Percentiles rank a stretch among this genome's conserved stretches.
These are phyloP conservation scores for Epichloe sp. DNA, from an alignment of 2,329 filamentous ascomycete genomes.

Conservation along the genomic window DNA sequence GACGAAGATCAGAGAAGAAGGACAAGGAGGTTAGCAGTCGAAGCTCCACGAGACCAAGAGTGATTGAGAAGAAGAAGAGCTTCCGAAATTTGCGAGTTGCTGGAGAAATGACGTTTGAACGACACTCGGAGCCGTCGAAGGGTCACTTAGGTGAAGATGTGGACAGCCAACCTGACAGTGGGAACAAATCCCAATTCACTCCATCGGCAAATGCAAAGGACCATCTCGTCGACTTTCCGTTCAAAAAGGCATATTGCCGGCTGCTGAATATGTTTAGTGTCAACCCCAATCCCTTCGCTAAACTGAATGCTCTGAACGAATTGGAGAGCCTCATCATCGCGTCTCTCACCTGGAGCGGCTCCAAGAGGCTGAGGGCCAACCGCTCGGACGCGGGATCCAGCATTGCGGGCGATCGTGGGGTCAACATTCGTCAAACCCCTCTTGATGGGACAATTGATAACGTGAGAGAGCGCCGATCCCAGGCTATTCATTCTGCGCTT, in stretches of 20 bases:
- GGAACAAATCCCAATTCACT: neutral
- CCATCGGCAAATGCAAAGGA: neutral
- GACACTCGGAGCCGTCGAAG: conserved; percentile 25
- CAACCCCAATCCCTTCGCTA: conserved; percentile 75
- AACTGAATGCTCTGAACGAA: conserved; percentile 72
- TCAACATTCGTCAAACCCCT: conserved; percentile 27
- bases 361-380: conserved; percentile 23
- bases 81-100: conserved; percentile 49
- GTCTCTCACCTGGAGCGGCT: conserved; percentile 37
- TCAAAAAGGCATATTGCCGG: conserved; percentile 64
- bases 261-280: conserved; percentile 78
- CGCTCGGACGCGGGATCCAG: conserved; percentile 24
- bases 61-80: conserved; percentile 54
- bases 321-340: conserved; percentile 71
- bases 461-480: conserved; percentile 53
- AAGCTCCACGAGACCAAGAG: conserved; percentile 34
- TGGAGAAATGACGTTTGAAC: conserved; percentile 26
- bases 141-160: conserved; percentile 28
- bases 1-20: conserved; percentile 27
- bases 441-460: conserved; percentile 59
- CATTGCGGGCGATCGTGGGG: conserved; percentile 19
- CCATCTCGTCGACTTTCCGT: conserved; percentile 51
- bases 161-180: conserved; percentile 9
- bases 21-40: conserved; percentile 26
- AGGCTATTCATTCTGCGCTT: conserved; percentile 25